Evolutionary conservation across 257 asterid species (phyloP).

Genomic region (Solanum lycopersicoides): DNA sequence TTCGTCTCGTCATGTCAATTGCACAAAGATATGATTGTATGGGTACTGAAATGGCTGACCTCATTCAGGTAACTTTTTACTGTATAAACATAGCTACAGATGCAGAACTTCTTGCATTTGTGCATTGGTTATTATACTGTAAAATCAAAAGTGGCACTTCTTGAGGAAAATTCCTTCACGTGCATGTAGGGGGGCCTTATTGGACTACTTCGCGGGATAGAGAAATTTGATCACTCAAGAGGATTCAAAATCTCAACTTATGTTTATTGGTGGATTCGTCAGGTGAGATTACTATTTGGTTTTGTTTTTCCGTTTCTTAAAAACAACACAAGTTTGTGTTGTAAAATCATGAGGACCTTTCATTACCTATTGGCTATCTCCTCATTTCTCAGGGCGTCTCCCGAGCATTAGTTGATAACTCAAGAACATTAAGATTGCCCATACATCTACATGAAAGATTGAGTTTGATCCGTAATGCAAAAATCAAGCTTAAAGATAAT

Average conservation of each 20-base stretch:
- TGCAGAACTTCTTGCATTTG: neutral
- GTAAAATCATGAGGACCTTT: neutral
- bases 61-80: conserved; percentile 58
- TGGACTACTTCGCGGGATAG: conserved; percentile 92
- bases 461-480: conserved; percentile 75
- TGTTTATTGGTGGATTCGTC: conserved; percentile 99
- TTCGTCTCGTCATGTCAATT: conserved; percentile 94
- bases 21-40: conserved; percentile 87
- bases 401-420: conserved; percentile 73
- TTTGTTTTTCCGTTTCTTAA: neutral
- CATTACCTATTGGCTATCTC: neutral
- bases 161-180: conserved; percentile 4
- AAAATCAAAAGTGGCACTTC: neutral
- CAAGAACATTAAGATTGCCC: conserved; percentile 81
- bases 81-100: neutral
- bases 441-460: conserved; percentile 81
- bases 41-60: conserved; percentile 96
- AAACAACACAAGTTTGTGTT: neutral
- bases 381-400: conserved; percentile 62
- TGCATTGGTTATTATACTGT: neutral
- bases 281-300: conserved; percentile 32
- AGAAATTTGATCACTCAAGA: conserved; percentile 84
- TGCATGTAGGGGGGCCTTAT: conserved; percentile 74
- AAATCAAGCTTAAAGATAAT: conserved; percentile 59
- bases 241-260: conserved; percentile 98